Percentiles rank a stretch among this genome's conserved stretches.
These are phyloP conservation scores for Elsinoe necatrix DNA, from an alignment of 2,329 filamentous ascomycete genomes.

Conservation along the genomic window DNA sequence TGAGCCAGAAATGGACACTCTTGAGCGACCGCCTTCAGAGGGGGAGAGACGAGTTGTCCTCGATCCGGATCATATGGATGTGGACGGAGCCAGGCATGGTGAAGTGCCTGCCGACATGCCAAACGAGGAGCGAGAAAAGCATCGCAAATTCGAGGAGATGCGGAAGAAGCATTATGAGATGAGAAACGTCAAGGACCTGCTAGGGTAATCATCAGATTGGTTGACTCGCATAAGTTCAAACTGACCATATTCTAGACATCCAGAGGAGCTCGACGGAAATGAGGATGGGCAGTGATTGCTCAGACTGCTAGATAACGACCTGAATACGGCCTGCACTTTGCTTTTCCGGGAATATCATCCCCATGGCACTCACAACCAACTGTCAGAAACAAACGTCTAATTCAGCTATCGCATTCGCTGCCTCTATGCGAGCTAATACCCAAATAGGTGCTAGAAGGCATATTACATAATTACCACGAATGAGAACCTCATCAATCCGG, in stretches of 20 bases:
- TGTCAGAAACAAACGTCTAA: too few species aligned
- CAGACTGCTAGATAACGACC: not conserved
- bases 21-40: conserved; percentile 31
- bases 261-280: conserved; percentile 36
- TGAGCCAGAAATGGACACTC: conserved; percentile 62
- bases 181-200: conserved; percentile 80
- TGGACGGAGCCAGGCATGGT: conserved; percentile 46
- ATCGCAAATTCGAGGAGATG: conserved; percentile 80
- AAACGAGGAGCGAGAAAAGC: conserved; percentile 77
- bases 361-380: not conserved
- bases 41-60: conserved; percentile 75
- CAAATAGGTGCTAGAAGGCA: not conserved
- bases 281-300: conserved; percentile 21
- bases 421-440: not conserved
- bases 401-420: not conserved
- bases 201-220: conserved; percentile 51
- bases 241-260: conserved; percentile 28
- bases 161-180: conserved; percentile 99
- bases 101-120: conserved; percentile 47
- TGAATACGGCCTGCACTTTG: not conserved
- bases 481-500: not conserved
- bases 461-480: conserved; percentile 4
- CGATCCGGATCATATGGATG: conserved; percentile 40
- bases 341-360: not conserved
- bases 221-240: conserved; percentile 8